Evolutionary conservation across 352 stramenopile species (phyloP).

Genomic region (Phytophthora aleatoria): DNA sequence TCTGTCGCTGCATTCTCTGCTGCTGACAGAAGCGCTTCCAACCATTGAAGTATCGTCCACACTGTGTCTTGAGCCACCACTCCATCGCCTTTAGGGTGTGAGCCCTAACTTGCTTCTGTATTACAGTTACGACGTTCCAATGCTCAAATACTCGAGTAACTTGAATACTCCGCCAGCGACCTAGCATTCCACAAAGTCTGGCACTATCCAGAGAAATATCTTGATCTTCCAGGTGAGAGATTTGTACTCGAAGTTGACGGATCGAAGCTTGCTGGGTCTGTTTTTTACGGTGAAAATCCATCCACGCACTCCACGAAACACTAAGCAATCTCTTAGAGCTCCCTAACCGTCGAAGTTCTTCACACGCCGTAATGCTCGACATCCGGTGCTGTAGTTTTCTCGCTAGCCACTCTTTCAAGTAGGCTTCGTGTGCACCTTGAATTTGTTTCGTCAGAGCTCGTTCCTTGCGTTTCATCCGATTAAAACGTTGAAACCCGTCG

Average conservation of each 20-base stretch:
- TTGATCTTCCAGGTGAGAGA: conserved; percentile 15
- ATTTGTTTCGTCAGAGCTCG: conserved; percentile 23
- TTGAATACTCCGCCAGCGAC: conserved; percentile 32
- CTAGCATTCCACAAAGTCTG: conserved; percentile 15
- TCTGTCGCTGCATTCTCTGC: conserved; percentile 6
- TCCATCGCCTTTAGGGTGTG: conserved; percentile 35
- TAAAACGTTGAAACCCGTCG: conserved; percentile 30
- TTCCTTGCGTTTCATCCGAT: conserved; percentile 16
- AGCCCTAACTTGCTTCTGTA: conserved; percentile 12
- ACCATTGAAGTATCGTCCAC: conserved; percentile 10
- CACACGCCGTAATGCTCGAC: conserved; percentile 23
- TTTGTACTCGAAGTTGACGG: conserved; percentile 10
- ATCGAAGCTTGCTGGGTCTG: conserved; percentile 12
- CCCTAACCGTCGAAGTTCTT: conserved; percentile 26
- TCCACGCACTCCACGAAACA: conserved; percentile 32
- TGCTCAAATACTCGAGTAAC: conserved; percentile 19
- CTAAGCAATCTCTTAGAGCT: conserved; percentile 19
- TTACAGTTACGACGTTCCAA: conserved; percentile 14
- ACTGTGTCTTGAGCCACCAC: conserved; percentile 32
- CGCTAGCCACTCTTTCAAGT: conserved; percentile 36
- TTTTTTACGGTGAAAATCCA: conserved; percentile 24
- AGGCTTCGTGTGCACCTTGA: conserved; percentile 23
- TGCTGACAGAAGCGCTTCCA: conserved; percentile 27
- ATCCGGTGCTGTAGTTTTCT: conserved; percentile 27
- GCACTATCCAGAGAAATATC: background rate